Base-by-base conservation (phyloP, 1,139 yeast species). In the Blastobotrys arbuscula region DNA sequence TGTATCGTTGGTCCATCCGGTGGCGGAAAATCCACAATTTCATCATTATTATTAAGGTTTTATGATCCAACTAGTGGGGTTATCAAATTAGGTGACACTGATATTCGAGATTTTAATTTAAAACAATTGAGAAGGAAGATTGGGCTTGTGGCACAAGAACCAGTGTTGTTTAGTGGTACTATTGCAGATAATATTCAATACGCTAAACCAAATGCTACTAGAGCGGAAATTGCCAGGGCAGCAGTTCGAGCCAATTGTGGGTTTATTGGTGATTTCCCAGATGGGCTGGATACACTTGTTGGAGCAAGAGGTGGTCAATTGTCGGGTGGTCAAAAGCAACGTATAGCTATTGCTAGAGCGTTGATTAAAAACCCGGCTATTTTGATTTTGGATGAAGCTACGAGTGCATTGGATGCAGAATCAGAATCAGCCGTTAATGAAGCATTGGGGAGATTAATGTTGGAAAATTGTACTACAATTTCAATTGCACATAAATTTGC, bases 1-100 rank as follows among this genome's bases (percentile, higher is more conserved):
- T 90, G 97, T 65, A 80, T 92, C 56, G 97, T 90, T 13, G 98
- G 97, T 0, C 97, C 97, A 3, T 85, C 96, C 2, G 97, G 98
- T 16, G 81, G 94, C 54, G 98, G 97, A 30, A 92, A 92, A 66
- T 87, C 96, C 1, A 90, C 97, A 0, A 82, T 92, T 35, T 81
- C 95, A 1, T 86, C 92, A 28, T 69, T 92, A 49, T 65, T 92
- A 49, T 68, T 89, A 51, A 71, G 96, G 47, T 88, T 86, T 64
- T 92, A 92, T 63, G 89, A 87, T 59, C 95, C 96, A 3, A 61
- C 70, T 0, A 59, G 67, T 0, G 97, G 97, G 7, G 59, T 67
- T 35, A 81, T 90, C 41, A 61, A 74, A 18, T 75, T 90, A 34
- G 94, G 89, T 59, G 83, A 81, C 16, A 79, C 82, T 55, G 78